Base-by-base conservation (phyloP, 225 moss, liverwort and hornwort genomes). In the Pseudisothecium myosuroides region DNA sequence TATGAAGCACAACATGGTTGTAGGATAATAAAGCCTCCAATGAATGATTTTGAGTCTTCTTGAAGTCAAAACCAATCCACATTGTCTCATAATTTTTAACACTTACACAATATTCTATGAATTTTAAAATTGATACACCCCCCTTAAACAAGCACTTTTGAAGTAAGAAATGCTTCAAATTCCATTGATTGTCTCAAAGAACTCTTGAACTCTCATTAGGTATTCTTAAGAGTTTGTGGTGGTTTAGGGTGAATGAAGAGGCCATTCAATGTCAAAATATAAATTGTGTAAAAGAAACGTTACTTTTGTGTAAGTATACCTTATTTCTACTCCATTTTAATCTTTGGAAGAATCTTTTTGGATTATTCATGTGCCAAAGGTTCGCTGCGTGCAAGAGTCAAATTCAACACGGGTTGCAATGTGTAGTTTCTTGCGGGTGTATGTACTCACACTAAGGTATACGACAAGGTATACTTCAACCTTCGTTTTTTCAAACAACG, bases 151-250 rank as follows among this genome's bases (percentile, higher is more conserved):
- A 78, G 2, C 10, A 37, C 16, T 6, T 10, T 23, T 23, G 9
- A 55, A 37, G 10, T 3, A 77, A 36, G 1, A 54, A 37, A 36
- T 15, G 55, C 15, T 55, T 37, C 14, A 24, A 23, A 0, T 77
- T 1, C 37, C 6, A 55, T 37, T 10, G 1, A 55, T 77, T 55
- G 9, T 7, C 1, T 9, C 16, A 56, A 56, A n/a, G 7, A 16
- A n/a, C 4, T 79, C 1, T n/a, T 37, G 3, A 56, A 16, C 3
- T 56, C 4, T 56, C 10, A 27, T 56, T n/a, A 2, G 1, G 26
- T n/a, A 10, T 14, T 4, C 0, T 17, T 4, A n/a, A 79, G 1
- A 56, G 0, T 1, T 26, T n/a, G 8, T 36, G 2, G 14, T 76
- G 15, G 1, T 23, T 23, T 23, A 22, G 8, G 3, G 0, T 36